Base-by-base conservation (phyloP, 2,329 filamentous ascomycete genomes). In the Paecilomyces formosus region DNA sequence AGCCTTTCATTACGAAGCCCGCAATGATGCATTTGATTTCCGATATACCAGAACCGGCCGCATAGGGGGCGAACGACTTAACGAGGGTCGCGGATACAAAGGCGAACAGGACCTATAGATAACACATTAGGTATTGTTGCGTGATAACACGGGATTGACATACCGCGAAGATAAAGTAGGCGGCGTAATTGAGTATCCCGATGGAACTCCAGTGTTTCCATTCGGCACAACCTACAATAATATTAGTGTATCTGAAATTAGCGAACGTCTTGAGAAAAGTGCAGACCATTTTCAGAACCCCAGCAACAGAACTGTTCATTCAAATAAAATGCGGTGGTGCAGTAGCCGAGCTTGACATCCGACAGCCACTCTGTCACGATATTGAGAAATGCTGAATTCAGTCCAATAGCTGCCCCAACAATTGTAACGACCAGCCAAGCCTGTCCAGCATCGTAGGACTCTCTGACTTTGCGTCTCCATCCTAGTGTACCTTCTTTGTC, bases 11-110 rank as follows among this genome's bases (percentile, higher is more conserved):
- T 55, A 97, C 90, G 72, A 99, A 99, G 2, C 94, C 94, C 3
- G 93, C 94, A 70, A 99, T 96, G 70, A 99, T 97, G 75, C 92
- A 96, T 76, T 99, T 99, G 81, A 99, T 99, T 78, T 99, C 94
- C 12, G 92, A 97, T 59, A 99, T 99, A 49, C 94, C 94, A 12
- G 91, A 96, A 15, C 94, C 94, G 33, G 94, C 94, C 11, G 94
- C 94, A 72, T 99, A 99, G 0, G 94, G 94, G 3, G 94, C 92
- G 74, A 94, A 97, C 1, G 85, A 86, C 72, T 91, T 94, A 70
- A 99, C 94, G 49, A 99, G 81, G 39, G 83, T 86, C 0, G 92
- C 92, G 2, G 92, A 88, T 3, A 88, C 88, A 57, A 89, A 88
- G 18, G 93, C 89, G 72, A 97, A 96, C 2, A 89, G 70, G 1